Conservation (phyloP, 2,329 filamentous ascomycete species). For the Ceratocystis alfenasii region DNA sequence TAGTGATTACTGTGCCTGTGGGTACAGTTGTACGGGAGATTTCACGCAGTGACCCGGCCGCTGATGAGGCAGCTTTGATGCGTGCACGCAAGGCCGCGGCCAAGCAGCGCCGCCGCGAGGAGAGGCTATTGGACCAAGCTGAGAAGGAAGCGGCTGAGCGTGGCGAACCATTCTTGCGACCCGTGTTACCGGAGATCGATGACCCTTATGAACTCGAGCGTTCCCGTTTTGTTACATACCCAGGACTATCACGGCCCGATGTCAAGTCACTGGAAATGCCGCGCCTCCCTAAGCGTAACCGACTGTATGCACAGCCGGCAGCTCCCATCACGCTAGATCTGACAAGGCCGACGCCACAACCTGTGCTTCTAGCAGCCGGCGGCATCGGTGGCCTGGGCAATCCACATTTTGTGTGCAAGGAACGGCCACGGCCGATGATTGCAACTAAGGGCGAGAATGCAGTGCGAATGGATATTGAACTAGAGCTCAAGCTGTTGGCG, state of each 20-base stretch:
- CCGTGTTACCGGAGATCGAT: slow-evolving; percentile 13
- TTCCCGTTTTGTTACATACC: slow-evolving; percentile 78
- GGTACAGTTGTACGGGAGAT: slow-evolving; percentile 84
- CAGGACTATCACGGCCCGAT: slow-evolving; percentile 61
- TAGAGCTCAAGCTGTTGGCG: slow-evolving; percentile 89
- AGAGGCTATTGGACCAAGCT: slow-evolving; percentile 30
- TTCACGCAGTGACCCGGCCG: slow-evolving; percentile 61
- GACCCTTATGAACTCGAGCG: slow-evolving; percentile 38
- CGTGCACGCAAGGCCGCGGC: slow-evolving; percentile 28
- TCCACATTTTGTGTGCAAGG: slow-evolving; percentile 74
- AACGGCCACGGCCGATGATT: slow-evolving; percentile 67
- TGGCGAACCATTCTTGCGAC: slow-evolving; percentile 22
- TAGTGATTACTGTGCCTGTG: slow-evolving; percentile 81
- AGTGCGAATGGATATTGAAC: slow-evolving; percentile 64
- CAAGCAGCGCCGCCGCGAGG: slow-evolving; percentile 29
- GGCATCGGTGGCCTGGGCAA: slow-evolving; percentile 87
- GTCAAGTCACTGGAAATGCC: slow-evolving; percentile 44
- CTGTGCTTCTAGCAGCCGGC: slow-evolving; percentile 75
- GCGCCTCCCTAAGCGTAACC: slow-evolving; percentile 40
- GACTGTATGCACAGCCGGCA: slow-evolving; percentile 53
- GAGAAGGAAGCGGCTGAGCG: slow-evolving; percentile 20
- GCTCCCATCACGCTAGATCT: slow-evolving; percentile 63
- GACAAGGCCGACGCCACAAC: slow-evolving; percentile 64
- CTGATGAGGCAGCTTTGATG: slow-evolving; percentile 44
- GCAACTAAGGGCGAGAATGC: slow-evolving; percentile 77